Evolutionary conservation across 2,329 filamentous ascomycete species (phyloP).

Genomic region (Dothideomycetes sp.): DNA sequence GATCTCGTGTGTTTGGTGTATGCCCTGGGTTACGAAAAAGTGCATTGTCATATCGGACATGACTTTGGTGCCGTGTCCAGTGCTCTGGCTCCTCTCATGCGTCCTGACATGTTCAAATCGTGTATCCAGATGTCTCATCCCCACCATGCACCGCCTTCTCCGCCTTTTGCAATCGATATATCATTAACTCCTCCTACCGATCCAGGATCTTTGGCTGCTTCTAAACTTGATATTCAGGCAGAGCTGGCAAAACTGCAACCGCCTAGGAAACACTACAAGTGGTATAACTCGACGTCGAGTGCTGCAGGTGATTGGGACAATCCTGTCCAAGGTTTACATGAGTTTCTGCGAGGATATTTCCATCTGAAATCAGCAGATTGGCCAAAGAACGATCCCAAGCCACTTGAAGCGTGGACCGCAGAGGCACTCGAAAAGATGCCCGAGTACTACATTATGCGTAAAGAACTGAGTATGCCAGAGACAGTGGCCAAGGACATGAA

Average conservation of each 20-base stretch:
- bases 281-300: conserved; percentile 48
- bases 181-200: background rate
- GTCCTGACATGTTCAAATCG: conserved; percentile 56
- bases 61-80: conserved; percentile 57
- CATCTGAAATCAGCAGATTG: conserved; percentile 59
- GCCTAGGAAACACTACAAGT: conserved; percentile 62
- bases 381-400: conserved; percentile 39
- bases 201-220: conserved; percentile 1
- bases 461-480: conserved; percentile 49
- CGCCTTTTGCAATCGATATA: conserved; percentile 42
- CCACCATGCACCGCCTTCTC: conserved; percentile 44
- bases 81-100: conserved; percentile 49
- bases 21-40: conserved; percentile 50
- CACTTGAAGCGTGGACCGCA: conserved; percentile 48
- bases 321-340: conserved; percentile 44
- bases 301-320: conserved; percentile 42
- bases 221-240: conserved; percentile 41
- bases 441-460: conserved; percentile 59
- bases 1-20: conserved; percentile 54
- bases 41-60: conserved; percentile 54
- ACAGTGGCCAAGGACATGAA: conserved; percentile 48
- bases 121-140: conserved; percentile 58
- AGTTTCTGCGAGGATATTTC: conserved; percentile 58
- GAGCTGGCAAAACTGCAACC: conserved; percentile 45
- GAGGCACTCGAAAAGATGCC: conserved; percentile 51